Conservation (phyloP, 2,329 filamentous ascomycete species). For the Raffaelea ambrosiae region DNA sequence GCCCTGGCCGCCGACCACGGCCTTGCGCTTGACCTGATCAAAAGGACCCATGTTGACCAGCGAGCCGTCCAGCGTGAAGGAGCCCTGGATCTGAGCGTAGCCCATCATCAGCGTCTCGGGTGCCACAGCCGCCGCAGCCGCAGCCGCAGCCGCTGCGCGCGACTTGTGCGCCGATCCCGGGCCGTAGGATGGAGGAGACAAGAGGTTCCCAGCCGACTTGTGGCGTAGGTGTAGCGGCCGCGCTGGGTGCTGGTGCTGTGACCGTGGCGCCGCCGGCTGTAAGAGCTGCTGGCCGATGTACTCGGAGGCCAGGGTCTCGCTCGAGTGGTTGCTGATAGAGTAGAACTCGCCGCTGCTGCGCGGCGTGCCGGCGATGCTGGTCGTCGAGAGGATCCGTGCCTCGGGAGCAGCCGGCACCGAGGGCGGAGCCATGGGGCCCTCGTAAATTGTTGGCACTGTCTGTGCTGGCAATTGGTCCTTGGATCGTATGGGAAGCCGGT, state of each 20-base stretch:
- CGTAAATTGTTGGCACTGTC: constrained; percentile 40
- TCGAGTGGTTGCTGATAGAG: constrained; percentile 88
- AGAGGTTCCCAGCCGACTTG: background rate
- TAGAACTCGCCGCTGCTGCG: constrained; percentile 93
- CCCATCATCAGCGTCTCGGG: constrained; percentile 95
- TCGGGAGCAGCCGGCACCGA: constrained; percentile 36
- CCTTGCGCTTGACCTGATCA: constrained; percentile 92
- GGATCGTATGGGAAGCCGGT: no score
- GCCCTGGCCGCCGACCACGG: constrained; percentile 77
- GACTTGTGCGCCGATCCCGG: constrained; percentile 28
- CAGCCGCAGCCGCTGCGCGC: constrained; percentile 10
- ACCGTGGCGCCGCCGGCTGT: background rate
- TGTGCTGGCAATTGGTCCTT: background rate
- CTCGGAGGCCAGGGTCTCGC: constrained; percentile 86
- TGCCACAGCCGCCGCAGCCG: constrained; percentile 15
- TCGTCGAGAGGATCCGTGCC: constrained; percentile 65
- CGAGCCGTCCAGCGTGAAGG: constrained; percentile 85
- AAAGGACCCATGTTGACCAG: constrained; percentile 83
- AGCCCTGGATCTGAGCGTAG: constrained; percentile 87
- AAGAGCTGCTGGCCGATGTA: constrained; percentile 45
- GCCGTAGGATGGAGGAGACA: background rate
- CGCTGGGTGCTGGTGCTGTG: constrained; percentile 2
- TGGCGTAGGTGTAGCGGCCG: background rate
- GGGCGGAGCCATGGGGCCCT: constrained; percentile 25
- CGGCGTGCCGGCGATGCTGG: constrained; percentile 70